Evolutionary conservation across 1,284 basidiomycete genomes (phyloP).

Genomic region (Earliella scabrosa): DNA sequence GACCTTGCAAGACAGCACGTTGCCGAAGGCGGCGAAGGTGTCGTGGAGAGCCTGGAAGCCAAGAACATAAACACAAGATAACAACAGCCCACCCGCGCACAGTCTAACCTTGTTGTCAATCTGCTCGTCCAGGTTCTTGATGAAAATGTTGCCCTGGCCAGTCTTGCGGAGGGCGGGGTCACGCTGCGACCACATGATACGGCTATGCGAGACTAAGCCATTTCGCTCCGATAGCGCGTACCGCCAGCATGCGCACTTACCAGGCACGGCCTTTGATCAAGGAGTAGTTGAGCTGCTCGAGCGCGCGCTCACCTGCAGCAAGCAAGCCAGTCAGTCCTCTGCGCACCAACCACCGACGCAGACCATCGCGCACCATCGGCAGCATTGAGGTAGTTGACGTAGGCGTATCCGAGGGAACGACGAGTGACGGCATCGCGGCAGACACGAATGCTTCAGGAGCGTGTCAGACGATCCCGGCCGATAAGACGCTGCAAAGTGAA

Average conservation of each 20-base stretch:
- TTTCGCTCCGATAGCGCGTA: neutral
- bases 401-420: slow-evolving; percentile 99
- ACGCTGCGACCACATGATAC: slow-evolving; percentile 99
- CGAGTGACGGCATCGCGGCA: slow-evolving; percentile 99
- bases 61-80: neutral
- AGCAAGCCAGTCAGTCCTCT: slow-evolving; percentile 2
- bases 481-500: slow-evolving; percentile 11
- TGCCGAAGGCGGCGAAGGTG: slow-evolving; percentile 99
- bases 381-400: slow-evolving; percentile 98
- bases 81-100: neutral
- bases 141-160: slow-evolving; percentile 99
- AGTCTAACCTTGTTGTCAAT: slow-evolving; percentile 95
- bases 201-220: slow-evolving; percentile 49
- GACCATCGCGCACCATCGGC: slow-evolving; percentile 72
- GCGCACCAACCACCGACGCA: slow-evolving; percentile 3
- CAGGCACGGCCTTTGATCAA: slow-evolving; percentile 98
- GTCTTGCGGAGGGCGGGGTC: slow-evolving; percentile 99
- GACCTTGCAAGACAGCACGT: slow-evolving; percentile 99
- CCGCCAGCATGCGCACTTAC: slow-evolving; percentile 43
- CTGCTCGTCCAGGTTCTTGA: slow-evolving; percentile 98
- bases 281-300: slow-evolving; percentile 99
- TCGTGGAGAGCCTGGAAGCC: slow-evolving; percentile 90
- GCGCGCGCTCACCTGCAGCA: slow-evolving; percentile 86
- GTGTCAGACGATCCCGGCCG: slow-evolving; percentile 12
- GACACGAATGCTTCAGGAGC: slow-evolving; percentile 84